Base-by-base conservation (phyloP, 441 rosid genomes). In the Viola pubescens region DNA sequence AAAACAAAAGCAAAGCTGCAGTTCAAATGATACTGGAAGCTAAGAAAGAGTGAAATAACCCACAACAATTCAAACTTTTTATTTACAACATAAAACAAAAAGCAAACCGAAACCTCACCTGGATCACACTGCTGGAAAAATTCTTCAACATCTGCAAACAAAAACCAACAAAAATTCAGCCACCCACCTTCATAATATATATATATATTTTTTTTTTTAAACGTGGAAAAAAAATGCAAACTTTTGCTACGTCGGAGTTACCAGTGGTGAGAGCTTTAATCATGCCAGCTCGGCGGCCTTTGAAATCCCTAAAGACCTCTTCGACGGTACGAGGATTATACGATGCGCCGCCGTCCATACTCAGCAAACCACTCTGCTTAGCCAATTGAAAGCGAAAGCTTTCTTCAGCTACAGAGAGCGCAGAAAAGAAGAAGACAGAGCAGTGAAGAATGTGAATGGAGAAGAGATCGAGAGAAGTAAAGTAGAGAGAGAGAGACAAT, bases 121-220 rank as follows among this genome's bases (percentile, higher is more conserved):
- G 95, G 95, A 74, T 87, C 95, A 11, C 95, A 87, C 73, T 80
- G 89, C 60, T 81, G 91, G 66, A 62, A 83, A 62, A 87, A 87
- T 9, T 81, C 95, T 60, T 73, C 84, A 6, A 83, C 91, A 58
- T 87, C 95, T 87, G 83, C 79, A 78, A 55, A 8, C 39, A 63
- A 9, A 43, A n/a, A 44, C 6, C 39, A 2, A 6, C 8, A 34
- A 57, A 12, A 52, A 38, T 26, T 10, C 56, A 50, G 9, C 10
- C 40, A 44, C 6, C 37, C 37, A 10, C 12, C 10, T 16, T 13
- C 4, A 9, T 16, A 11, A 45, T 11, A n/a, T 13, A 4, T 41
- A 11, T 11, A 40, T n/a, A n/a, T n/a, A n/a, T n/a, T n/a, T 37
- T 65, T 39, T 72, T 77, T 34, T 77, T 6, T 3, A 14, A 16